These are phyloP conservation scores for Rhodomyrtus psidioides DNA, from an alignment of 441 rosid species.

Conservation along the genomic window DNA sequence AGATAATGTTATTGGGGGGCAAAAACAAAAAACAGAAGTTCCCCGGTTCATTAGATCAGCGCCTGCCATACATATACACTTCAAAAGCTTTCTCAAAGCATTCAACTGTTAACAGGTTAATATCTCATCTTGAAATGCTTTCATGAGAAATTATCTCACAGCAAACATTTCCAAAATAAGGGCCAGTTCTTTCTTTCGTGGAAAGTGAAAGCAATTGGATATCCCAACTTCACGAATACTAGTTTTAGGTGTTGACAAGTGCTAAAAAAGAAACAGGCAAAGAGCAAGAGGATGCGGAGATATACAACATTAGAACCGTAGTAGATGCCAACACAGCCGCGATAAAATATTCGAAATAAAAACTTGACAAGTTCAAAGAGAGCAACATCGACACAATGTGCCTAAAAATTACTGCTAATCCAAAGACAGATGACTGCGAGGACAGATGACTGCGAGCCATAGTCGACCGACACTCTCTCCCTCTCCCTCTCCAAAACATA, in stretches of 20 bases:
- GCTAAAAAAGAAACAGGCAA: not conserved
- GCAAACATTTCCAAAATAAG: not conserved
- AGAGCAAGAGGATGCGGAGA: not conserved
- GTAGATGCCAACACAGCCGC: not conserved
- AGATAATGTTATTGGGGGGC: not conserved
- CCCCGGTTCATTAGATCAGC: not conserved
- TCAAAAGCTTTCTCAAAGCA: not conserved
- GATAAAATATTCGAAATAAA: not conserved
- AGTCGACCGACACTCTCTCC: not conserved
- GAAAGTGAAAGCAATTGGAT: not conserved
- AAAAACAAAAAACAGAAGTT: not conserved
- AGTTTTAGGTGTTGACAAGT: not conserved
- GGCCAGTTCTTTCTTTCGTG: not conserved
- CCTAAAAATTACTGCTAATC: not conserved
- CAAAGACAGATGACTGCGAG: not conserved
- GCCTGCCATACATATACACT: not conserved
- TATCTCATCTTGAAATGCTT: not conserved
- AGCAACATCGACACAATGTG: not conserved
- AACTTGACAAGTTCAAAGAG: not conserved
- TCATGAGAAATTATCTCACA: not conserved
- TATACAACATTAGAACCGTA: not conserved
- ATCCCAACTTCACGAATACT: not conserved
- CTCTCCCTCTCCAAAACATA: not conserved
- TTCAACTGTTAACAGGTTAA: not conserved
- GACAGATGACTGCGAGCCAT: not conserved